Evolutionary conservation across 768 basidiomycete genomes (phyloP), one percentile per base, ranked within the genome.

Genomic region (Daedaleopsis sinensis): DNA sequence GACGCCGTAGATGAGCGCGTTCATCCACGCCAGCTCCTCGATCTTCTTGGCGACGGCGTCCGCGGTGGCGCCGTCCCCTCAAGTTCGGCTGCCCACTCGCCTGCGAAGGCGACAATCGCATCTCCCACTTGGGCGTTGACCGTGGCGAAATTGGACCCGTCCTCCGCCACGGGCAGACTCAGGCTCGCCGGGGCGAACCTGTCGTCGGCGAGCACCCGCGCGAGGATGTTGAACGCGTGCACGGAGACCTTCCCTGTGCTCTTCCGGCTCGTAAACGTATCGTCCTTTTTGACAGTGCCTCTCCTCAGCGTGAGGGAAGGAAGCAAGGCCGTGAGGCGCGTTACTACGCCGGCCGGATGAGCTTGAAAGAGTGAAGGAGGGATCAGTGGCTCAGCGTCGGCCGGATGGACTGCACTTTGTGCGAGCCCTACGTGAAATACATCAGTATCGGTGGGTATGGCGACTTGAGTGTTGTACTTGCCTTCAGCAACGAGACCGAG

Each of bases 401-500:
- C 61, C 8, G 66, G 55, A 62, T 87, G 82, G 7, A 84, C 80
- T 3, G 84, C 80, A 1, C 83, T 71, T 71, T 82, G 79, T 0
- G 87, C 85, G 6, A 89, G 76, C 42, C 86, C 88, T 62, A 43
- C 1, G n/a, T 21, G 36, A 44, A 24, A 16, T 15, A 42, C 39
- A 55, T 1, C 12, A 18, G 5, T 0, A 21, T 36, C 16, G 49
- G 23, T 39, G 21, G 24, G 16, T 24, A 32, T 38, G 23, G 36
- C 15, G 49, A 23, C 15, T 7, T 32, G 7, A 32, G 4, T 3
- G 7, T 3, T 24, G 5, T 5, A 32, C 63, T 1, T 57, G 87
- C 89, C 89, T 76, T 91, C 88, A 1, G 83, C 83, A 1, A 84
- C 71, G 50, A 88, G 70, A 0, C 87, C 89, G 8, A 82, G 79